Evolutionary conservation across 2,329 filamentous ascomycete species (phyloP), one percentile per base, ranked within the genome.

Genomic region (Penicillium sp.): DNA sequence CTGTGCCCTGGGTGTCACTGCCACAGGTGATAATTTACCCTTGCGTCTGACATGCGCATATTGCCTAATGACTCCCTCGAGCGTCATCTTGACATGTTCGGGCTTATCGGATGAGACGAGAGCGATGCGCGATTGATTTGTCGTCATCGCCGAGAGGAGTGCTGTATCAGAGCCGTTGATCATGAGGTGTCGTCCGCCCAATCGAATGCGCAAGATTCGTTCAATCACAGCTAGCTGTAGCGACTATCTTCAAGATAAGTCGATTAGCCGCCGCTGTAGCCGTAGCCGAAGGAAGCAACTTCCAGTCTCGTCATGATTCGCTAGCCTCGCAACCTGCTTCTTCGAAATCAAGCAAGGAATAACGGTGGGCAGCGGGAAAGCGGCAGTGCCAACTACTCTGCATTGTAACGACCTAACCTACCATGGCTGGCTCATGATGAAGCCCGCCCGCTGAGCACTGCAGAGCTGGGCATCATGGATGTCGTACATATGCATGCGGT

Each of bases 401-500:
- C 21, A 46, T 46, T 26, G 26, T 6, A 26, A 26, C 26, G 26
- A 6, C 26, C 26, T 26, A 26, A 26, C 26, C 26, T 26, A 6
- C 26, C 26, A 26, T 26, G 26, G 26, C 26, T 49, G 23, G 15
- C 47, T 13, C 47, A 17, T 29, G n/a, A 23, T 23, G 48, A 31
- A 50, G 26, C 30, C 48, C 15, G 26, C 17, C 9, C 6, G 15
- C 29, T 29, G 7, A 31, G 4, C 48, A 50, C 26, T 15, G 19
- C 26, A 26, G 26, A 50, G 23, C 7, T 8, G n/a, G n/a, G n/a
- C 45, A 47, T 47, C 48, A 51, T 56, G n/a, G 55, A 62, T 62
- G 60, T 62, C 60, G 35, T 58, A 62, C 55, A 62, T 58, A 58
- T 62, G 60, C 60, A 62, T 44, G 44, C 55, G 46, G 53, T 51